Percentiles rank a stretch among this genome's conserved stretches.
Evolutionary conservation across 192 early-diverging fungal genomes (phyloP).

Genomic region (Backusella parvicylindrica): DNA sequence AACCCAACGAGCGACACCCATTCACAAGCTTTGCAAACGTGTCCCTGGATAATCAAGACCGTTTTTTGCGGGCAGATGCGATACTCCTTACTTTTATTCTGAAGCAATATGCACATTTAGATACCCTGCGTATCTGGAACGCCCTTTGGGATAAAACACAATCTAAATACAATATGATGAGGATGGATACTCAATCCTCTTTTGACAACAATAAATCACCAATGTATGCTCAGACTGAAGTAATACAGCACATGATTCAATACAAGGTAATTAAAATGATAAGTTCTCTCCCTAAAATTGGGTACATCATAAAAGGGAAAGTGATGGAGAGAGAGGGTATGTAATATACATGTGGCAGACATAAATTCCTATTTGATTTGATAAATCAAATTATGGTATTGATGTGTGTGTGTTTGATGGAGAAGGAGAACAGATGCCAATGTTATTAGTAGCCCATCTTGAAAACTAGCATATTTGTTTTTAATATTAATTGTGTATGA

Average conservation of each 20-base stretch:
- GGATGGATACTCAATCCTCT: background rate
- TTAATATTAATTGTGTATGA: background rate
- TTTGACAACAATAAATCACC: background rate
- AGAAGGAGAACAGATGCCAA: background rate
- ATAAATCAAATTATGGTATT: too few relatives aligned
- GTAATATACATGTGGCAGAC: too few relatives aligned
- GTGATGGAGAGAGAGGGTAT: background rate
- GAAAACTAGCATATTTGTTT: background rate
- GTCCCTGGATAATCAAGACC: slow-evolving; percentile 8
- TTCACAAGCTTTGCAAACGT: slow-evolving; percentile 23
- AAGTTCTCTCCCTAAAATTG: too few relatives aligned
- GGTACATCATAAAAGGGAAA: background rate
- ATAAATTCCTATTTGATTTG: too few relatives aligned
- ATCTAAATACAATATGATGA: background rate
- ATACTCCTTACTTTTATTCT: slow-evolving; percentile 56
- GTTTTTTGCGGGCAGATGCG: slow-evolving; percentile 38
- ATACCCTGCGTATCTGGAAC: slow-evolving; percentile 15
- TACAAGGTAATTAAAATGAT: slow-evolving; percentile 11
- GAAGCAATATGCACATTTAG: background rate
- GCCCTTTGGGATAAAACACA: slow-evolving; percentile 13
- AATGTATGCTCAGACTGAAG: background rate
- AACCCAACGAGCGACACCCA: slow-evolving; percentile 10
- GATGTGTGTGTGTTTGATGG: background rate
- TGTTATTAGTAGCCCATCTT: background rate
- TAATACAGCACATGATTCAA: background rate